Evolutionary conservation across 768 basidiomycete species (phyloP).

Genomic region (Tulasnella sp.): DNA sequence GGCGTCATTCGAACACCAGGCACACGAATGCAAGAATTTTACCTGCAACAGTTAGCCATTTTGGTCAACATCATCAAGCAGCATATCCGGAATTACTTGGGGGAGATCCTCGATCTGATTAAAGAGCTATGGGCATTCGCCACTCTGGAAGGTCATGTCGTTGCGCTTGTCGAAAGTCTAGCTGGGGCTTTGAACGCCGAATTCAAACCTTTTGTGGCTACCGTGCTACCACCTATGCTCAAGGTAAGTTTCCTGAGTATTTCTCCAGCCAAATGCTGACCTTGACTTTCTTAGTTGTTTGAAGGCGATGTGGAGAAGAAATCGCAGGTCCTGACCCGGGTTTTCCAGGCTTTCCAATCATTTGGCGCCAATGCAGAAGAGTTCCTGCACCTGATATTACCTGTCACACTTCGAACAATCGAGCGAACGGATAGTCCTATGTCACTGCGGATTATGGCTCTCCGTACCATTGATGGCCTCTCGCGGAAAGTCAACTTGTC

Average conservation of each 20-base stretch:
- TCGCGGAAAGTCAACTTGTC: constrained; percentile 93
- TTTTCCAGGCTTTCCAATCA: constrained; percentile 88
- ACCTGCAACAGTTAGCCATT: constrained; percentile 90
- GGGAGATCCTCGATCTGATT: constrained; percentile 73
- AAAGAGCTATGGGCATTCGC: constrained; percentile 75
- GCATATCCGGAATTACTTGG: constrained; percentile 86
- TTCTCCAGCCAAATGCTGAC: background rate
- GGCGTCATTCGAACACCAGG: constrained; percentile 73
- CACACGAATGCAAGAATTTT: constrained; percentile 80
- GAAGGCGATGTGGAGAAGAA: constrained; percentile 83
- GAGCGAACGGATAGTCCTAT: constrained; percentile 69
- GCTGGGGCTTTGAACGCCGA: constrained; percentile 93
- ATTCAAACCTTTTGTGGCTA: constrained; percentile 91
- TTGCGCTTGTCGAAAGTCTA: constrained; percentile 83
- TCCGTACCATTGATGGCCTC: constrained; percentile 82
- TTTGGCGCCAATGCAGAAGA: constrained; percentile 97
- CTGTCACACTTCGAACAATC: constrained; percentile 84
- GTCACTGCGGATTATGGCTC: constrained; percentile 72
- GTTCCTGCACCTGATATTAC: constrained; percentile 92
- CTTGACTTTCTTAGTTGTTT: constrained; percentile 36
- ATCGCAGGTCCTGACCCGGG: constrained; percentile 69
- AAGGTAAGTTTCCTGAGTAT: constrained; percentile 34
- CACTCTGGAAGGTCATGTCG: constrained; percentile 79
- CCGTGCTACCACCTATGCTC: constrained; percentile 77
- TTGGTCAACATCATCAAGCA: constrained; percentile 95